phyloP scores from a whole-genome alignment of 306 rosid genomes.

The Cucumis cinereus region DNA sequence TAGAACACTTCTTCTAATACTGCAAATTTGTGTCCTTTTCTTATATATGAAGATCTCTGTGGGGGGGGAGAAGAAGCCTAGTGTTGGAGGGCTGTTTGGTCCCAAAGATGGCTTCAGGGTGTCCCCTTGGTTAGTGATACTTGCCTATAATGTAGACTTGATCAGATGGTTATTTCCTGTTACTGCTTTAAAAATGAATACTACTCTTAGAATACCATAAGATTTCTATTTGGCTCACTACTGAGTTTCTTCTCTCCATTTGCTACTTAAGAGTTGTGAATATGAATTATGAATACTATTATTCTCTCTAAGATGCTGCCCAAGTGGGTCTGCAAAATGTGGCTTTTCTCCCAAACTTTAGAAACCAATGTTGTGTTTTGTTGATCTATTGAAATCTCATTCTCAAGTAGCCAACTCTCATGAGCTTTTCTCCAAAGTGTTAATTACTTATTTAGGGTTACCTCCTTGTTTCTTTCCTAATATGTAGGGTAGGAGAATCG shows the following conservation, averaged over 20 bases:
- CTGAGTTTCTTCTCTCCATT: neutral
- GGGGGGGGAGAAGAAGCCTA: slow-evolving; percentile 1
- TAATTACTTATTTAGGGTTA: too few species aligned
- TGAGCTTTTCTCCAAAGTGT: too few species aligned
- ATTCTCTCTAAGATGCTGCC: neutral
- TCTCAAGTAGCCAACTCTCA: too few species aligned
- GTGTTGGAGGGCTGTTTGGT: slow-evolving; percentile 3
- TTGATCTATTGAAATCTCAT: neutral
- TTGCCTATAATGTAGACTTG: slow-evolving; percentile 1
- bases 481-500: too few species aligned
- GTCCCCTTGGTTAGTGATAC: slow-evolving; percentile 7
- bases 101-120: neutral
- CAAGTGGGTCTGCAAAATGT: neutral
- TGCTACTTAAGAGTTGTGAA: neutral
- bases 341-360: neutral
- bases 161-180: neutral
- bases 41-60: neutral
- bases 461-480: too few species aligned
- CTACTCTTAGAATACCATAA: neutral
- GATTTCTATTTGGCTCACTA: neutral
- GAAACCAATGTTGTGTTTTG: neutral
- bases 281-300: neutral
- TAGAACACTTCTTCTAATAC: neutral
- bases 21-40: neutral
- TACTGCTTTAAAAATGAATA: neutral